Evolutionary conservation across 106 monocot genomes (phyloP).

Genomic region (Dioscorea alata): DNA sequence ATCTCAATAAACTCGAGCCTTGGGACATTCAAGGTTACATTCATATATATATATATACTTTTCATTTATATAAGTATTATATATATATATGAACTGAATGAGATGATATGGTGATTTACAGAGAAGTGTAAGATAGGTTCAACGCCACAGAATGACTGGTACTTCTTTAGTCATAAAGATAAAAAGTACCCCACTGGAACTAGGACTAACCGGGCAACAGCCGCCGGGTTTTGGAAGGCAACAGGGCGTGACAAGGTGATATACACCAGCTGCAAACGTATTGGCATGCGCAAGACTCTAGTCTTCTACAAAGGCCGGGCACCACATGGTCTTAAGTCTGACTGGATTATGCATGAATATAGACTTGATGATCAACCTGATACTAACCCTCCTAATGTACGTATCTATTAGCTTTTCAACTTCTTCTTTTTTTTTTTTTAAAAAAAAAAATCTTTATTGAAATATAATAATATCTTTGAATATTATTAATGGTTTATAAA

Average conservation of each 20-base stretch:
- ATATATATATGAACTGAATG: neutral
- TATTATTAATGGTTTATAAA: too few relatives aligned
- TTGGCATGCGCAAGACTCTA: conserved; percentile 96
- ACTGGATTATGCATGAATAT: conserved; percentile 99
- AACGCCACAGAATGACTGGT: conserved; percentile 96
- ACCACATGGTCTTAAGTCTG: conserved; percentile 90
- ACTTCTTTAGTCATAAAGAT: conserved; percentile 99
- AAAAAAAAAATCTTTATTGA: neutral
- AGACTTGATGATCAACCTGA: conserved; percentile 54
- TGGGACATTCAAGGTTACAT: conserved; percentile 88
- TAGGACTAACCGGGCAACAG: conserved; percentile 83
- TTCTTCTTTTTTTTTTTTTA: too few relatives aligned
- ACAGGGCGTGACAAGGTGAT: conserved; percentile 95
- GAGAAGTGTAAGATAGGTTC: conserved; percentile 91
- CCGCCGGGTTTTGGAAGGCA: conserved; percentile 98
- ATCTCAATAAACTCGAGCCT: conserved; percentile 96
- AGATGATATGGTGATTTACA: conserved; percentile 9
- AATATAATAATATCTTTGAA: too few relatives aligned
- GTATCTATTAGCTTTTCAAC: too few relatives aligned
- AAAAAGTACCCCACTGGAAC: conserved; percentile 98
- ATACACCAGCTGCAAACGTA: conserved; percentile 53
- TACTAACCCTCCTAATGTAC: neutral
- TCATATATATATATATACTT: neutral
- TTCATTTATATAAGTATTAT: neutral
- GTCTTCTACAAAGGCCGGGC: conserved; percentile 96